phyloP scores from a whole-genome alignment of 768 basidiomycete genomes.

The Trametes cingulata region DNA sequence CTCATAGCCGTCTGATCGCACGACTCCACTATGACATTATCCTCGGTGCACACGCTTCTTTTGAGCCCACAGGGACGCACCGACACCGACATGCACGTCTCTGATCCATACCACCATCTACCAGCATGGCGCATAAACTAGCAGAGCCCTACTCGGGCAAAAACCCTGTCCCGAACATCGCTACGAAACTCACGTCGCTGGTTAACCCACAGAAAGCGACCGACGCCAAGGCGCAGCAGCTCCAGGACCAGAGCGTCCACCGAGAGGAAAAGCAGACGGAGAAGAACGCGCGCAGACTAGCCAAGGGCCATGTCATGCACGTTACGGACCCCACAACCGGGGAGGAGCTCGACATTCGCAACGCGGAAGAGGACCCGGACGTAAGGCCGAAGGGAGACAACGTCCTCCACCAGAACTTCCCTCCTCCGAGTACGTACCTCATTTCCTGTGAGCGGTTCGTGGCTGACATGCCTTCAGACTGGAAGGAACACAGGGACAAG shows the following conservation, averaged over 20 bases:
- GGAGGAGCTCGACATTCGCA: slow-evolving; percentile 48
- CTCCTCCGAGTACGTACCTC: slow-evolving; percentile 30
- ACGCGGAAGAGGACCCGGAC: slow-evolving; percentile 38
- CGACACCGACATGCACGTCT: too few species aligned
- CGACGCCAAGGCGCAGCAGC: slow-evolving; percentile 32
- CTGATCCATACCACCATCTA: neutral
- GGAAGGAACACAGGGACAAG: slow-evolving; percentile 26
- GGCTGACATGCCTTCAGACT: too few species aligned
- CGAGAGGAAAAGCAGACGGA: slow-evolving; percentile 30
- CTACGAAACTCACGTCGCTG: slow-evolving; percentile 32
- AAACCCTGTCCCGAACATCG: slow-evolving; percentile 35
- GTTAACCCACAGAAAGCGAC: slow-evolving; percentile 33
- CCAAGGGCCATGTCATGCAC: slow-evolving; percentile 33
- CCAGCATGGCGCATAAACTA: slow-evolving; percentile 30
- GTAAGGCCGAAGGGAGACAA: slow-evolving; percentile 29
- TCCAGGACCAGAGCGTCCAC: slow-evolving; percentile 26
- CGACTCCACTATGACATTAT: slow-evolving; percentile 13
- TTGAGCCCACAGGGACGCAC: too few species aligned
- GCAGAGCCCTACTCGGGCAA: slow-evolving; percentile 35
- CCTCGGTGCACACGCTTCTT: too few species aligned
- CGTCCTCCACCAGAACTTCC: slow-evolving; percentile 31
- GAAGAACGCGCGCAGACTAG: slow-evolving; percentile 27
- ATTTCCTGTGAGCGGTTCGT: too few species aligned
- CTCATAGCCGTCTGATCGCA: neutral
- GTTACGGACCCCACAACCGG: slow-evolving; percentile 54